Conservation (phyloP, 805 yeast genomes). For the Saccharomycopsis sp. region DNA sequence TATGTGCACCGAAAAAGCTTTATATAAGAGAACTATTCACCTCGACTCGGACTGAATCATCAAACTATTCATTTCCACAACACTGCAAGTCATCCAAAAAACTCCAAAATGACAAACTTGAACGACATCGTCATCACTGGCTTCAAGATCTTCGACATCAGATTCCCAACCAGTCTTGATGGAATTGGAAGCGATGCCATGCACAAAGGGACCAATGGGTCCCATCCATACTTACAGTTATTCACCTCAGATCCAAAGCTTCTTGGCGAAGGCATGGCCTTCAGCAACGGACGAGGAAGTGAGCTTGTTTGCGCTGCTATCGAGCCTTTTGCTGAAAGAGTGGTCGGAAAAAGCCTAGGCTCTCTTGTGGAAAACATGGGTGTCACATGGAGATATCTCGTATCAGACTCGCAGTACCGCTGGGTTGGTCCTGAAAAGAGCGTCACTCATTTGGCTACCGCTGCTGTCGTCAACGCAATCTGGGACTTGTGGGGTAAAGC, state of each 20-base stretch:
- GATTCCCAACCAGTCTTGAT: slow-evolving; percentile 35
- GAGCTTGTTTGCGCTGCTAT: slow-evolving; percentile 31
- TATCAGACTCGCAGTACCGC: slow-evolving; percentile 34
- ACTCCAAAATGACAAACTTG: not conserved
- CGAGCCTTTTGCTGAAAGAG: slow-evolving; percentile 31
- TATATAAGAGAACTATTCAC: not conserved
- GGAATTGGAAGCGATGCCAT: slow-evolving; percentile 37
- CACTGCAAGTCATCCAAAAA: not conserved
- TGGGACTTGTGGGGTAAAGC: slow-evolving; percentile 39
- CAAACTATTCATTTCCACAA: not conserved
- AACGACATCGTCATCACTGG: slow-evolving; percentile 25
- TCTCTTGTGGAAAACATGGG: slow-evolving; percentile 33
- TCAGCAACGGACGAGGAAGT: slow-evolving; percentile 34
- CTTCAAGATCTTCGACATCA: slow-evolving; percentile 27
- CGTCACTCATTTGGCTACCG: slow-evolving; percentile 34
- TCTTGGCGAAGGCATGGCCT: slow-evolving; percentile 36
- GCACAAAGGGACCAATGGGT: slow-evolving; percentile 34
- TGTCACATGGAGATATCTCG: slow-evolving; percentile 33
- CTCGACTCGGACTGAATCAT: not conserved
- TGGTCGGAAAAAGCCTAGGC: slow-evolving; percentile 30
- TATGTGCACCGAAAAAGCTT: not conserved
- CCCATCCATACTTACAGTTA: slow-evolving; percentile 31
- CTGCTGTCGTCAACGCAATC: slow-evolving; percentile 33
- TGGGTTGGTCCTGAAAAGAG: slow-evolving; percentile 41
- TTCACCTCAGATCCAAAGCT: slow-evolving; percentile 25